phyloP scores from a whole-genome alignment of 1,284 basidiomycete species.

The Naganishia cerealis region DNA sequence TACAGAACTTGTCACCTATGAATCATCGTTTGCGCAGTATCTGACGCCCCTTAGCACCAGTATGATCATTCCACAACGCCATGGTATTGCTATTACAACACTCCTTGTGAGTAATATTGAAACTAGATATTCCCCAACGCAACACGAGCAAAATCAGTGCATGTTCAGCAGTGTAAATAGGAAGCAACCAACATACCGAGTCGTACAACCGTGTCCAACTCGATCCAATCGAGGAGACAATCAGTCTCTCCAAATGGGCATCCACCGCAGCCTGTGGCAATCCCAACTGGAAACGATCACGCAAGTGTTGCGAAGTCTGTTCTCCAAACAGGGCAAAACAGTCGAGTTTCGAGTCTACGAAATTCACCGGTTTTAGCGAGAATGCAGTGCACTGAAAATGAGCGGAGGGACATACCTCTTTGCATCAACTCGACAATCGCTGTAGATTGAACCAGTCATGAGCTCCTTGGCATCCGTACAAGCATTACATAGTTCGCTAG shows the following conservation, averaged over 20 bases:
- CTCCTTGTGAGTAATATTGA: conserved; percentile 80
- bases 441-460: conserved; percentile 43
- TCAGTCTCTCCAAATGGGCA: conserved; percentile 81
- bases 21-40: neutral
- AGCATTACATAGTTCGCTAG: neutral
- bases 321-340: conserved; percentile 90
- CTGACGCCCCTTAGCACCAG: neutral
- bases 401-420: conserved; percentile 62
- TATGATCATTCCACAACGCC: neutral
- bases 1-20: neutral
- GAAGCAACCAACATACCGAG: conserved; percentile 62
- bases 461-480: neutral
- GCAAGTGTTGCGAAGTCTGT: conserved; percentile 79
- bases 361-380: neutral
- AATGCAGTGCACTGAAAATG: too few species aligned
- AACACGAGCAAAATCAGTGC: neutral
- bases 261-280: conserved; percentile 83
- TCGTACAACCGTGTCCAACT: conserved; percentile 90
- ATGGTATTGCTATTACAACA: conserved; percentile 36
- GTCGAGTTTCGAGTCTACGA: conserved; percentile 79
- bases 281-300: conserved; percentile 90
- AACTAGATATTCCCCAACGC: conserved; percentile 54
- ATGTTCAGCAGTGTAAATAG: neutral
- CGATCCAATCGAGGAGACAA: conserved; percentile 83
- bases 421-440: conserved; percentile 96